A percentile compares a stretch with the other conserved stretches of the same genome.
Conservation (phyloP, 805 yeast species). For the Tetrapisispora nanseiensis region DNA sequence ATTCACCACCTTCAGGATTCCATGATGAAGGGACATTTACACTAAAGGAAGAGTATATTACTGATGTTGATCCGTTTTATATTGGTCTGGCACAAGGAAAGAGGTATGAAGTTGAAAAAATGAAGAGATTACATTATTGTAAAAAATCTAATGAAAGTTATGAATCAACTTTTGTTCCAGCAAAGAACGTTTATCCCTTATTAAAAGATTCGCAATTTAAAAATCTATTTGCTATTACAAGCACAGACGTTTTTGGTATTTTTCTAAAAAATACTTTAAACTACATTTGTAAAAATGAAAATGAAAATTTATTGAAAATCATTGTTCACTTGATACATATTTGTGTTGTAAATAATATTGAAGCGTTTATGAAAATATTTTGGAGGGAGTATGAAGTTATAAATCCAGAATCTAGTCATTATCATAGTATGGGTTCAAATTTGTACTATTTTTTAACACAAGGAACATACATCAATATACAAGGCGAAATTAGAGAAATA, state of each 20-base stretch:
- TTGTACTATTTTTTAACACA: slow-evolving; percentile 35
- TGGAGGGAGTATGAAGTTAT: slow-evolving; percentile 30
- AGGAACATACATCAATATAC: slow-evolving; percentile 35
- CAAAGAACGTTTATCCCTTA: slow-evolving; percentile 32
- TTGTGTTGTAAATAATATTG: slow-evolving; percentile 37
- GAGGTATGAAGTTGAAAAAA: slow-evolving; percentile 71
- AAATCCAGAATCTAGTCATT: slow-evolving; percentile 32
- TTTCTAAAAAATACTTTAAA: slow-evolving; percentile 43
- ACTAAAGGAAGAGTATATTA: slow-evolving; percentile 46
- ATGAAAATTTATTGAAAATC: slow-evolving; percentile 51
- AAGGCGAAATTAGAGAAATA: slow-evolving; percentile 49
- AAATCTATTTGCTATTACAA: slow-evolving; percentile 41
- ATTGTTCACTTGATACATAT: slow-evolving; percentile 62
- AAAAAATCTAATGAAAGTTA: slow-evolving; percentile 31
- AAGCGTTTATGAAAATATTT: slow-evolving; percentile 28
- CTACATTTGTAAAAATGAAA: slow-evolving; percentile 30
- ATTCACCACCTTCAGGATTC: slow-evolving; percentile 48
- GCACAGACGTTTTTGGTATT: slow-evolving; percentile 42
- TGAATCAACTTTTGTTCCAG: slow-evolving; percentile 48
- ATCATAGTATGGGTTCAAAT: slow-evolving; percentile 32
- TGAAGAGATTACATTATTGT: slow-evolving; percentile 43
- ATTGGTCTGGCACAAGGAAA: slow-evolving; percentile 67
- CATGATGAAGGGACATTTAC: slow-evolving; percentile 56
- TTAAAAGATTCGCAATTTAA: slow-evolving; percentile 34
- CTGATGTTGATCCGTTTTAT: slow-evolving; percentile 70